Percentiles rank a stretch among this genome's conserved stretches.
phyloP scores from a whole-genome alignment of 176 grass and related monocot species.

The Hsuehochloa calcarea region DNA sequence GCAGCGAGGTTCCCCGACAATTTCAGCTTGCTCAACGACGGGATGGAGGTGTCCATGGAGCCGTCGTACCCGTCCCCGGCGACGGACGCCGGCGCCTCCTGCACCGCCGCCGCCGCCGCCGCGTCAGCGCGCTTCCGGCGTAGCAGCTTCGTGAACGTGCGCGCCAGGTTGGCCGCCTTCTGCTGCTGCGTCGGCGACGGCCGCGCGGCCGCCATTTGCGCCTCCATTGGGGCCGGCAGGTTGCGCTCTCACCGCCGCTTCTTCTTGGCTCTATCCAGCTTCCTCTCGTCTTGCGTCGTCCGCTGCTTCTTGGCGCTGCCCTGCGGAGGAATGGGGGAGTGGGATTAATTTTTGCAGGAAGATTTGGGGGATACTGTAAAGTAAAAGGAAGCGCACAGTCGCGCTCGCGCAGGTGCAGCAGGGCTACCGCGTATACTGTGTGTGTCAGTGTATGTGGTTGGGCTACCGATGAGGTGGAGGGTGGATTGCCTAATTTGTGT shows the following conservation, averaged over 20 bases:
- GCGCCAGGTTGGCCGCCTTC: constrained; percentile 52
- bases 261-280: background rate
- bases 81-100: background rate
- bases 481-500: background rate
- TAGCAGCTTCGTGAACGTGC: constrained; percentile 73
- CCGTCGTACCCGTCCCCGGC: constrained; percentile 8
- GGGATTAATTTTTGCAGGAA: constrained; percentile 50
- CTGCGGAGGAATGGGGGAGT: background rate
- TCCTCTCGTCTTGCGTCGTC: background rate
- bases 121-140: constrained; percentile 48
- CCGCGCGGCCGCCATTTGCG: constrained; percentile 36
- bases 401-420: background rate
- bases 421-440: background rate
- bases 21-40: constrained; percentile 68
- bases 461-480: constrained; percentile 1
- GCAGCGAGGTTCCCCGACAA: constrained; percentile 62
- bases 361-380: constrained; percentile 63
- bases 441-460: background rate
- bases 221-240: constrained; percentile 37
- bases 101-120: background rate
- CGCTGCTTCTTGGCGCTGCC: background rate
- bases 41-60: constrained; percentile 24
- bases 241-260: background rate
- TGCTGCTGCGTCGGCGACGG: constrained; percentile 33
- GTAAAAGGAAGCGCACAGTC: constrained; percentile 22